Conservation (phyloP, 306 rosid species). For the Luffa acutangula region DNA sequence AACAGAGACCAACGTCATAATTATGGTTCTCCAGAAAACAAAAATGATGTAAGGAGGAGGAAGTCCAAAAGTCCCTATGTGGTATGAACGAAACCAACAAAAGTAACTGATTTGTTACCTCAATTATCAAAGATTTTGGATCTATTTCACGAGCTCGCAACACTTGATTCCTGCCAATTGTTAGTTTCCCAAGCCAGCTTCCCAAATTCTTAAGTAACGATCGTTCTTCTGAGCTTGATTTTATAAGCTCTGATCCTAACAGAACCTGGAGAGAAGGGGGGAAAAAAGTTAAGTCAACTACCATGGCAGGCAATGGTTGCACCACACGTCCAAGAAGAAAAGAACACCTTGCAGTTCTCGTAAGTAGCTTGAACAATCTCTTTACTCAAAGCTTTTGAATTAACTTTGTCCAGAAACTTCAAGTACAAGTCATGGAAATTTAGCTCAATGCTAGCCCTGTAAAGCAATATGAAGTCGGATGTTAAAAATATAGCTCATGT, state of each 20-base stretch:
- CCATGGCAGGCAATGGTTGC: not conserved
- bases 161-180: constrained; percentile 94
- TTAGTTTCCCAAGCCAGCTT: constrained; percentile 98
- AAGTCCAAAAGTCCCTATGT: not conserved
- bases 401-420: constrained; percentile 82
- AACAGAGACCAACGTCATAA: not conserved
- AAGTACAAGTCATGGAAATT: constrained; percentile 92
- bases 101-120: constrained; percentile 32
- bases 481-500: not conserved
- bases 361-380: constrained; percentile 87
- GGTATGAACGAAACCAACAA: constrained; percentile 4
- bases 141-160: constrained; percentile 94
- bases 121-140: constrained; percentile 93
- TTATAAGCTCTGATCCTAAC: constrained; percentile 88
- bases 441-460: constrained; percentile 96
- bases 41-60: not conserved
- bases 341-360: constrained; percentile 93
- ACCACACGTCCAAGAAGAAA: not conserved
- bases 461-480: constrained; percentile 2
- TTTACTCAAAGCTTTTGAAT: constrained; percentile 66
- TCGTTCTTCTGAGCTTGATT: constrained; percentile 98
- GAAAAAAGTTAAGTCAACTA: not conserved
- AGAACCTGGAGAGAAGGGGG: constrained; percentile 62
- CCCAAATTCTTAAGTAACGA: constrained; percentile 92
- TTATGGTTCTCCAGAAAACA: not conserved